These are phyloP conservation scores for Penicillium sp. DNA, from an alignment of 2,329 filamentous ascomycete species.

Conservation along the genomic window DNA sequence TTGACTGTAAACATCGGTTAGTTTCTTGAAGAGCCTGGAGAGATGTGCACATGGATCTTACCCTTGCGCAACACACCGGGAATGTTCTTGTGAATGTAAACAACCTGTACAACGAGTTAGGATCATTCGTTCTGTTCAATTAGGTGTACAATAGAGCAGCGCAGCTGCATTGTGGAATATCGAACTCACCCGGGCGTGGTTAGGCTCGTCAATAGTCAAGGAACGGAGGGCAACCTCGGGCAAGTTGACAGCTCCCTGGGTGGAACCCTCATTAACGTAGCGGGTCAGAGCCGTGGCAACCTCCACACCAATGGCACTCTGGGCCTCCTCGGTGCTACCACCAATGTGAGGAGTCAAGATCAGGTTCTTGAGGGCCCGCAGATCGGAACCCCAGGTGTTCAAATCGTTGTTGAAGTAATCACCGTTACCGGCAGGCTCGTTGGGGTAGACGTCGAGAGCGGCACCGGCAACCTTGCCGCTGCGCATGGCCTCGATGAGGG, in stretches of 20 bases:
- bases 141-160: background rate
- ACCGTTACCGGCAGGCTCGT: constrained; percentile 90
- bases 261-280: constrained; percentile 95
- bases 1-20: constrained; percentile 64
- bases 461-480: constrained; percentile 86
- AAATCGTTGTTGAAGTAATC: constrained; percentile 87
- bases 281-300: constrained; percentile 84
- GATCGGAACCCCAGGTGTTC: constrained; percentile 82
- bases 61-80: constrained; percentile 88
- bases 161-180: background rate
- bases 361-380: constrained; percentile 83
- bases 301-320: constrained; percentile 93
- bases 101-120: constrained; percentile 56
- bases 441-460: constrained; percentile 93
- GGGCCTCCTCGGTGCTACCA: constrained; percentile 95
- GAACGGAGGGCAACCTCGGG: constrained; percentile 91
- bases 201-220: constrained; percentile 84
- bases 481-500: constrained; percentile 83
- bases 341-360: constrained; percentile 97
- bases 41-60: constrained; percentile 35
- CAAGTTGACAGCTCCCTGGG: constrained; percentile 90
- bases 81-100: constrained; percentile 96
- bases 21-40: background rate
- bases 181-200: constrained; percentile 73
- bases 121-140: background rate